Evolutionary conservation across 2,329 filamentous ascomycete species (phyloP).

Genomic region (Talaromyces sp.): DNA sequence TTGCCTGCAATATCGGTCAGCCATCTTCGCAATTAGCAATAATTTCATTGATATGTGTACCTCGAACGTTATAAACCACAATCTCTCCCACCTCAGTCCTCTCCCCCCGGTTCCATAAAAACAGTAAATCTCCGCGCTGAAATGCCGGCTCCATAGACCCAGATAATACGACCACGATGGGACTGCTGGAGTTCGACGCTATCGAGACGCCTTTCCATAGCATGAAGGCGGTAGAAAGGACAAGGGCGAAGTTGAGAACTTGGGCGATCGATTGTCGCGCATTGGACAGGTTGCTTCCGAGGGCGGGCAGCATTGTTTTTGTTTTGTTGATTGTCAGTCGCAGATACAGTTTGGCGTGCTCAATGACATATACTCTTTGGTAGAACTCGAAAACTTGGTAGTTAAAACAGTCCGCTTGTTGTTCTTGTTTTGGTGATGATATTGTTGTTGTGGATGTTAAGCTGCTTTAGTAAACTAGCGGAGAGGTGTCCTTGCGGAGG

Average conservation of each 20-base stretch:
- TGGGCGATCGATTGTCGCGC: constrained; percentile 78
- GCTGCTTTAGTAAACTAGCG: background rate
- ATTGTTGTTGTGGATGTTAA: background rate
- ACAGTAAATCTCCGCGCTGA: constrained; percentile 61
- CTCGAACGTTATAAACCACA: constrained; percentile 79
- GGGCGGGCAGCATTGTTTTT: constrained; percentile 60
- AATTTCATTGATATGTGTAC: constrained; percentile 28
- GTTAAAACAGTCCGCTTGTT: background rate
- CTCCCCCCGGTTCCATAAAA: constrained; percentile 60
- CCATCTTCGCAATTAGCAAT: background rate
- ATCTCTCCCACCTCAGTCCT: constrained; percentile 68
- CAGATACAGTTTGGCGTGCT: background rate
- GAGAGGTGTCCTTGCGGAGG: constrained; percentile 15
- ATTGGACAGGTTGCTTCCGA: constrained; percentile 59
- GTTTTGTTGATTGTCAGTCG: background rate
- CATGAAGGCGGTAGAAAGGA: constrained; percentile 91
- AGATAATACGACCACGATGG: constrained; percentile 64
- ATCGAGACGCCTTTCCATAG: constrained; percentile 89
- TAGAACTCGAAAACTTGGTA: background rate
- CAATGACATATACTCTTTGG: background rate
- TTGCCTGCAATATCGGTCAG: constrained; percentile 48
- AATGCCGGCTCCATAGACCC: constrained; percentile 69
- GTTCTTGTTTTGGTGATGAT: background rate
- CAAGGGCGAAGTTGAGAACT: constrained; percentile 84
- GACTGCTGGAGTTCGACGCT: constrained; percentile 67